Evolutionary conservation across 768 basidiomycete species (phyloP).

Genomic region (Kwoniella pini): DNA sequence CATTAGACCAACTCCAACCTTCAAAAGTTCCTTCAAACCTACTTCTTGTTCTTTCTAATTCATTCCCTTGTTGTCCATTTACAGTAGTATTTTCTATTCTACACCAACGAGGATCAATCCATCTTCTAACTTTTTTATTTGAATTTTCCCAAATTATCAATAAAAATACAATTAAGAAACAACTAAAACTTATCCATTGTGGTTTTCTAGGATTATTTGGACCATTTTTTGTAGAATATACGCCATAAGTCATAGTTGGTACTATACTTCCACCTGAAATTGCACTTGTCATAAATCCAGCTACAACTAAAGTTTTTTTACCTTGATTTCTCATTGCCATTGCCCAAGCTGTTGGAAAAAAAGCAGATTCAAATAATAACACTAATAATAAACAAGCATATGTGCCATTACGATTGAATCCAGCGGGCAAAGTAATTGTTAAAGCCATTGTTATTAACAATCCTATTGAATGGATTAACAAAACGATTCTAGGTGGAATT

Average conservation of each 20-base stretch:
- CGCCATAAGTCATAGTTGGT: slow-evolving; percentile 36
- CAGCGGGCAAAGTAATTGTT: slow-evolving; percentile 27
- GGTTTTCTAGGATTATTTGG: slow-evolving; percentile 2
- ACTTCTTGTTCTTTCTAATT: background rate
- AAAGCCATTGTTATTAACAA: slow-evolving; percentile 32
- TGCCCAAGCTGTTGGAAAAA: slow-evolving; percentile 50
- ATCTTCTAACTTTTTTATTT: slow-evolving; percentile 2
- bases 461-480: slow-evolving; percentile 35
- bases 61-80: background rate
- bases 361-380: slow-evolving; percentile 45
- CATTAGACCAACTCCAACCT: too few species aligned
- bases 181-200: slow-evolving; percentile 8
- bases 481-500: slow-evolving; percentile 40
- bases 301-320: slow-evolving; percentile 37
- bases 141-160: background rate
- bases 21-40: too few species aligned
- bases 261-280: slow-evolving; percentile 36
- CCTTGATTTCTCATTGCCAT: slow-evolving; percentile 45
- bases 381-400: slow-evolving; percentile 33
- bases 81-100: background rate
- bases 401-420: slow-evolving; percentile 1
- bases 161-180: slow-evolving; percentile 4
- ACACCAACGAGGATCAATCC: slow-evolving; percentile 23
- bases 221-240: slow-evolving; percentile 8
- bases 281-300: slow-evolving; percentile 35